A percentile compares a stretch with the other conserved stretches of the same genome.
Conservation (phyloP, 495 filamentous ascomycete genomes). For the Penicillium canescens region DNA sequence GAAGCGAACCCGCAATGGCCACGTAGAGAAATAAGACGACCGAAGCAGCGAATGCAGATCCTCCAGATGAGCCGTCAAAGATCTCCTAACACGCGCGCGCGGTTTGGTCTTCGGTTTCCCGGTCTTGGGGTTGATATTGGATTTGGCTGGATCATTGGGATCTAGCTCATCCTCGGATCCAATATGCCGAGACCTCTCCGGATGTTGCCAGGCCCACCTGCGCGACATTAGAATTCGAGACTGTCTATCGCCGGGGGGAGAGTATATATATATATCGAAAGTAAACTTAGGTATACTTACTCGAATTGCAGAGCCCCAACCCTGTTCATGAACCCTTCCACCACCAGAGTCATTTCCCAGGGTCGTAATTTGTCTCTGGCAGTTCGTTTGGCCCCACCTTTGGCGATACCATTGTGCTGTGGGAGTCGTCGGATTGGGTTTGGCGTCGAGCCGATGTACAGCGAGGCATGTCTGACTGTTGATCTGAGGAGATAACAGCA, state of each 20-base stretch:
- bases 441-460: slow-evolving; percentile 92
- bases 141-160: slow-evolving; percentile 21
- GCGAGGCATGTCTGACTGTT: slow-evolving; percentile 57
- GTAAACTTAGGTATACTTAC: slow-evolving; percentile 48
- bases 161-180: slow-evolving; percentile 49
- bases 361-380: slow-evolving; percentile 65
- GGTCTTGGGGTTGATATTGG: slow-evolving; percentile 12
- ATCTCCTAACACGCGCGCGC: slow-evolving; percentile 53
- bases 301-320: slow-evolving; percentile 93
- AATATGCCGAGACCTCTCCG: slow-evolving; percentile 74
- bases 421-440: slow-evolving; percentile 76
- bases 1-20: slow-evolving; percentile 84
- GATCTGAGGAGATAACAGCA: slow-evolving; percentile 89
- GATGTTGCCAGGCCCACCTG: slow-evolving; percentile 93
- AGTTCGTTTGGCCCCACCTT: slow-evolving; percentile 79
- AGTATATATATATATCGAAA: background rate
- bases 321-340: slow-evolving; percentile 84
- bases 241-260: background rate
- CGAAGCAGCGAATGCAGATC: slow-evolving; percentile 79
- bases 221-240: slow-evolving; percentile 5
- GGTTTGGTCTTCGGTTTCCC: slow-evolving; percentile 25
- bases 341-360: slow-evolving; percentile 91
- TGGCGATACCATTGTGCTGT: slow-evolving; percentile 83
- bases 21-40: slow-evolving; percentile 71
- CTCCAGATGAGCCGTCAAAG: slow-evolving; percentile 61